These are phyloP conservation scores for Clonostachys sp. DNA, from an alignment of 2,329 filamentous ascomycete species.

Conservation along the genomic window DNA sequence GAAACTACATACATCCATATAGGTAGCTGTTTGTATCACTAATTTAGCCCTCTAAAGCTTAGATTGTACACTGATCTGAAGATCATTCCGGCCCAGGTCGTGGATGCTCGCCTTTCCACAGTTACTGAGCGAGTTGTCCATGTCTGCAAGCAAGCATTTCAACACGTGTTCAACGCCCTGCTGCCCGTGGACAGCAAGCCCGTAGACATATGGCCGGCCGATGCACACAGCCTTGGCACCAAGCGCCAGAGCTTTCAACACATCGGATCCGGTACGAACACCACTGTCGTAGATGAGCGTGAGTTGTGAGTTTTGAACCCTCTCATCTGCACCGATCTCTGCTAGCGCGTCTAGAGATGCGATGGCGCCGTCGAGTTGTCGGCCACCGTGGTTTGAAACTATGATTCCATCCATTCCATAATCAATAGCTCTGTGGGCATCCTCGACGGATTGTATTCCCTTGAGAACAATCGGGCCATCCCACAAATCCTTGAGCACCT, in stretches of 20 bases:
- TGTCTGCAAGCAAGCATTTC: conserved; percentile 30
- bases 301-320: conserved; percentile 14
- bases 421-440: conserved; percentile 28
- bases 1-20: no score
- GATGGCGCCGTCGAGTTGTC: conserved; percentile 32
- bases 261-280: conserved; percentile 30
- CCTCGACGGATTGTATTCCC: conserved; percentile 31
- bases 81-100: no score
- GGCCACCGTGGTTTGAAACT: conserved; percentile 35
- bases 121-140: conserved; percentile 22
- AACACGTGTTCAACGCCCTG: conserved; percentile 52
- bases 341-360: conserved; percentile 49
- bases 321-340: conserved; percentile 38
- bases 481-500: conserved; percentile 55
- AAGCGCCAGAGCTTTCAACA: conserved; percentile 32
- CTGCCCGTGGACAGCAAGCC: conserved; percentile 24
- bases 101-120: no score
- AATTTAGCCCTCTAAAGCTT: no score
- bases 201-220: conserved; percentile 32
- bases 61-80: no score
- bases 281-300: conserved; percentile 47
- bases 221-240: conserved; percentile 35
- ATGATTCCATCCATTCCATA: conserved; percentile 31
- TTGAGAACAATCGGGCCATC: conserved; percentile 43
- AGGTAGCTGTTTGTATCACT: no score